phyloP scores from a whole-genome alignment of 78 protist species.

The Dictyostelium citrinum region DNA sequence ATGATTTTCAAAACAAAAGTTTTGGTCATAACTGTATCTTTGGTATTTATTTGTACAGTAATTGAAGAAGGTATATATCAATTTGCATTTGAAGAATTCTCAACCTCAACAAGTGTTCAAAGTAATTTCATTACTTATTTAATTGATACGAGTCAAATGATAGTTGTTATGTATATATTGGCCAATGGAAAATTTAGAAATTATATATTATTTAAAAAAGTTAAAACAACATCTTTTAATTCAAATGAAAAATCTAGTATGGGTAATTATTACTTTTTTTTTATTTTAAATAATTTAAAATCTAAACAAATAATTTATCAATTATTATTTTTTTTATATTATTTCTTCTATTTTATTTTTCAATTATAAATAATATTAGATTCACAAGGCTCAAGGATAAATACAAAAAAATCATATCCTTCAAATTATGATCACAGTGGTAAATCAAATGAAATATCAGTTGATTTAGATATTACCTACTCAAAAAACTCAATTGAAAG shows the following conservation, averaged over 20 bases:
- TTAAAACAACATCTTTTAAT: background rate
- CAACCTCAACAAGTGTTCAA: background rate
- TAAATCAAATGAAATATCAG: background rate
- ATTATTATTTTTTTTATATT: too few relatives aligned
- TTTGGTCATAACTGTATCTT: background rate
- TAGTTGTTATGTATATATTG: background rate
- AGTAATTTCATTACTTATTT: background rate
- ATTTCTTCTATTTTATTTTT: too few relatives aligned
- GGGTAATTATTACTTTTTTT: background rate
- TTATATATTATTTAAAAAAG: background rate
- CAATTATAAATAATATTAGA: too few relatives aligned
- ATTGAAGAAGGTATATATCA: background rate
- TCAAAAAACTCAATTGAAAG: background rate
- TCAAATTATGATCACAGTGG: background rate
- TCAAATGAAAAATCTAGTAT: background rate
- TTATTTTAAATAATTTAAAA: background rate
- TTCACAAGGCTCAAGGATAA: background rate
- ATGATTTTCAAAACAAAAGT: slow-evolving; percentile 38
- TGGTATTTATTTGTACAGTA: background rate
- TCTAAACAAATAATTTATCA: too few relatives aligned
- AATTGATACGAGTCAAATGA: slow-evolving; percentile 11
- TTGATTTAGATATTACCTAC: background rate
- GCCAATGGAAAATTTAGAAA: background rate
- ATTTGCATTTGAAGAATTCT: background rate
- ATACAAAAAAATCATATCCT: background rate